Conservation (phyloP, 2,329 filamentous ascomycete genomes). For the Fusarium sp. region DNA sequence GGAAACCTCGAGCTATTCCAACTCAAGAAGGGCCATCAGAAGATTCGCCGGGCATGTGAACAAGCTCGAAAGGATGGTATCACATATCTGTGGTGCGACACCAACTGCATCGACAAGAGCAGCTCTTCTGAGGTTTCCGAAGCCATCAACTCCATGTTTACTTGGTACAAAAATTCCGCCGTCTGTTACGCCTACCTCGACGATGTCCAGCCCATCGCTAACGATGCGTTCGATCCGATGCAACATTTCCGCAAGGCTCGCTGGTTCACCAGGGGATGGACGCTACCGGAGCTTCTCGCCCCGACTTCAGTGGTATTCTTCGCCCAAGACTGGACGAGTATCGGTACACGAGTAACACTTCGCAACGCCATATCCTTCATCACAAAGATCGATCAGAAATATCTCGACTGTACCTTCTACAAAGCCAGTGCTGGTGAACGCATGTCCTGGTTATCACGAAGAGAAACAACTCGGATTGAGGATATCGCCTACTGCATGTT, state of each 20-base stretch:
- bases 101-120: conserved; percentile 39
- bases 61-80: conserved; percentile 32
- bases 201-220: conserved; percentile 13
- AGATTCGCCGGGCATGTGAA: conserved; percentile 30
- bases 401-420: conserved; percentile 29
- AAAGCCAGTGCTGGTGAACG: conserved; percentile 28
- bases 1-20: conserved; percentile 33
- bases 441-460: conserved; percentile 24
- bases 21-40: conserved; percentile 28
- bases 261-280: conserved; percentile 32
- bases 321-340: conserved; percentile 25
- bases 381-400: conserved; percentile 31
- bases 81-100: conserved; percentile 33
- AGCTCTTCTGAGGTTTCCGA: conserved; percentile 31
- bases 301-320: conserved; percentile 28
- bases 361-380: conserved; percentile 27
- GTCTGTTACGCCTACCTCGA: conserved; percentile 22
- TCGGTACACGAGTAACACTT: conserved; percentile 22
- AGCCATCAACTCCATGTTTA: conserved; percentile 29
- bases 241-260: conserved; percentile 16
- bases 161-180: conserved; percentile 27
- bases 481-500: conserved; percentile 32
- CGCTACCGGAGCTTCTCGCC: conserved; percentile 24
- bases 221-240: conserved; percentile 22
- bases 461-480: conserved; percentile 22